phyloP scores from a whole-genome alignment of 106 monocot genomes.

The Phalaenopsis aphrodite region DNA sequence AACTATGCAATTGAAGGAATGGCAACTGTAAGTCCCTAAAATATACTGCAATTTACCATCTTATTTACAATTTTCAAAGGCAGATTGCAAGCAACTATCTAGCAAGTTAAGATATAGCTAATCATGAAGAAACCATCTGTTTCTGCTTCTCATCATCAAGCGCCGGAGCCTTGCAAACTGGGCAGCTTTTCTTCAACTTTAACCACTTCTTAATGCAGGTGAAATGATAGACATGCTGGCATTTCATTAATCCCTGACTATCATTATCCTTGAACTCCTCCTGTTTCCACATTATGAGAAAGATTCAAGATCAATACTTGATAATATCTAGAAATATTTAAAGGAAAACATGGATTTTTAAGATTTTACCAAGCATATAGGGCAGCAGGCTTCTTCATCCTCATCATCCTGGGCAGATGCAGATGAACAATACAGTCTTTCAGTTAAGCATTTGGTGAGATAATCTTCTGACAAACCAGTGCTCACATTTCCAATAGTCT shows the following conservation, averaged over 20 bases:
- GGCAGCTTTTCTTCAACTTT: slow-evolving; percentile 56
- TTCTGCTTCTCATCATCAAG: slow-evolving; percentile 19
- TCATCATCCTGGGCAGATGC: slow-evolving; percentile 5
- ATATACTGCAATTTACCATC: background rate
- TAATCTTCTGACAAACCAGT: slow-evolving; percentile 43
- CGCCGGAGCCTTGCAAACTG: slow-evolving; percentile 67
- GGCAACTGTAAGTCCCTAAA: background rate
- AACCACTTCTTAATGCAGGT: slow-evolving; percentile 66
- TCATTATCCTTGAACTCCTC: slow-evolving; percentile 45
- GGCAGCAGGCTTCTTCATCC: slow-evolving; percentile 28
- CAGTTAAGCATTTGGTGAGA: slow-evolving; percentile 29
- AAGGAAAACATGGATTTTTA: too few relatives aligned
- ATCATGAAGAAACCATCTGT: background rate
- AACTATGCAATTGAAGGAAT: background rate
- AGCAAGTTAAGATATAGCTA: too few relatives aligned
- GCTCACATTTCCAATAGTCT: slow-evolving; percentile 59
- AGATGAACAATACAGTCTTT: slow-evolving; percentile 13
- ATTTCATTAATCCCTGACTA: slow-evolving; percentile 36
- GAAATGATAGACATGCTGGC: slow-evolving; percentile 55
- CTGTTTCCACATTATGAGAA: slow-evolving; percentile 14
- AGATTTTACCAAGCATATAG: slow-evolving; percentile 50
- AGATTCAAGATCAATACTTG: background rate
- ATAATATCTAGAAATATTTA: too few relatives aligned
- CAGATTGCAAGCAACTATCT: too few relatives aligned
- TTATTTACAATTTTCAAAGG: too few relatives aligned